Percentiles rank a stretch among this genome's conserved stretches.
Conservation (phyloP, 2,329 filamentous ascomycete genomes). For the Fusarium sp. region DNA sequence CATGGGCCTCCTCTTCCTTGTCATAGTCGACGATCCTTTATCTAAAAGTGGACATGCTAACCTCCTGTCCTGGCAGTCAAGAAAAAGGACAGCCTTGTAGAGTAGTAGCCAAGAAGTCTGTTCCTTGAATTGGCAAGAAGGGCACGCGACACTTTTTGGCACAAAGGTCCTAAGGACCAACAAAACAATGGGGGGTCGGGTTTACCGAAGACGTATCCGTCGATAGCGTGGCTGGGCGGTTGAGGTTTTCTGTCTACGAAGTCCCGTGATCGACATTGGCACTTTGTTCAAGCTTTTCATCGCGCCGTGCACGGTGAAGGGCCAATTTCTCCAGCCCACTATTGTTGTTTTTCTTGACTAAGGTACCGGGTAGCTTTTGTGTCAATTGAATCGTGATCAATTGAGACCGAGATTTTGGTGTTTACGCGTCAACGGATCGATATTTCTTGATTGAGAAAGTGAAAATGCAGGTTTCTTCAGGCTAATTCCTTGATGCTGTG, state of each 20-base stretch:
- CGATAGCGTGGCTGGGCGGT: neutral
- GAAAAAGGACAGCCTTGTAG: neutral
- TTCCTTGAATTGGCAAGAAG: constrained; percentile 23
- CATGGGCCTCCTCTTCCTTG: constrained; percentile 7
- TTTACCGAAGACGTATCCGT: constrained; percentile 11
- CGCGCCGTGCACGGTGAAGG: neutral
- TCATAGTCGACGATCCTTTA: constrained; percentile 16
- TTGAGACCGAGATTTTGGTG: neutral
- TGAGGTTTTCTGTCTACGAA: neutral
- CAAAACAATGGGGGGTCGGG: constrained; percentile 10
- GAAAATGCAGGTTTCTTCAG: neutral
- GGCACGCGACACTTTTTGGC: constrained; percentile 29
- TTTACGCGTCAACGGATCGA: neutral
- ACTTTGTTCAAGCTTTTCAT: constrained; percentile 5
- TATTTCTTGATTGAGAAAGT: neutral
- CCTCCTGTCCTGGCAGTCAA: neutral
- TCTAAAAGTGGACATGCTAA: constrained; percentile 6
- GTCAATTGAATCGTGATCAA: neutral
- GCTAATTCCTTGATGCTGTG: neutral
- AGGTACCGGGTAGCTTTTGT: neutral
- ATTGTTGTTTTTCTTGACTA: neutral
- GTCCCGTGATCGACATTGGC: constrained; percentile 7
- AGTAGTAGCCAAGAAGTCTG: neutral
- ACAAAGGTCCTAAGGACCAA: neutral
- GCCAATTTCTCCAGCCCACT: neutral